Evolutionary conservation across 2,329 filamentous ascomycete species (phyloP), one percentile per base, ranked within the genome.

Genomic region (Venturiaceae sp.): DNA sequence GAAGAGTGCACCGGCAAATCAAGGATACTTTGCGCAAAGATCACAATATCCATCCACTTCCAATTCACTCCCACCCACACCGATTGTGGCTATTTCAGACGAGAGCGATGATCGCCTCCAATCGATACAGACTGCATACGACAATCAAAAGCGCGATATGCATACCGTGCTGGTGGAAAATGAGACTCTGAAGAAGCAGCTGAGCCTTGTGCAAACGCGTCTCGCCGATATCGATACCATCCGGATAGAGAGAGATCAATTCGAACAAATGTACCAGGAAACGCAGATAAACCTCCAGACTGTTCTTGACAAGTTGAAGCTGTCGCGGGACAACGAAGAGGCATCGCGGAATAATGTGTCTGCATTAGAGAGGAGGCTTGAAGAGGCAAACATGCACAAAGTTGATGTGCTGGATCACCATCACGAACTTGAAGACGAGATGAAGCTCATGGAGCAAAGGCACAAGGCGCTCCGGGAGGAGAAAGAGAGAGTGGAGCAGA

Each of bases 361-460:
- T 19, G 44, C 36, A 16, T 21, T 58, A n/a, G 26, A 32, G 5
- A 19, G 32, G 14, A 58, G 46, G 26, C 32, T 54, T 19, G 57
- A 58, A 37, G 47, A 58, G 26, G 58, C 53, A 13, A 77, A 77
- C 60, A 66, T 67, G 16, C 68, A 73, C 58, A 74, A 72, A 56
- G 47, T 74, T 0, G 75, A 77, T 59, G 70, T 65, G 4, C 61
- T 69, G 11, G 66, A 70, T 59, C 65, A 64, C 14, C 66, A 67
- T 37, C 60, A 66, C 55, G 64, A 68, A 33, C 64, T 71, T 11
- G 67, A 73, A 56, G 67, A 72, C 50, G 65, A 72, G 50, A 58
- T 73, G 21, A 41, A 28, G 26, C 28, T 37, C n/a, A 56, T 46
- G 3, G 28, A 44, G 36, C 8, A 56, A 13, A 50, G 3, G 8